phyloP scores from a whole-genome alignment of 768 basidiomycete genomes.

The Strobilomyces echinocephalus region DNA sequence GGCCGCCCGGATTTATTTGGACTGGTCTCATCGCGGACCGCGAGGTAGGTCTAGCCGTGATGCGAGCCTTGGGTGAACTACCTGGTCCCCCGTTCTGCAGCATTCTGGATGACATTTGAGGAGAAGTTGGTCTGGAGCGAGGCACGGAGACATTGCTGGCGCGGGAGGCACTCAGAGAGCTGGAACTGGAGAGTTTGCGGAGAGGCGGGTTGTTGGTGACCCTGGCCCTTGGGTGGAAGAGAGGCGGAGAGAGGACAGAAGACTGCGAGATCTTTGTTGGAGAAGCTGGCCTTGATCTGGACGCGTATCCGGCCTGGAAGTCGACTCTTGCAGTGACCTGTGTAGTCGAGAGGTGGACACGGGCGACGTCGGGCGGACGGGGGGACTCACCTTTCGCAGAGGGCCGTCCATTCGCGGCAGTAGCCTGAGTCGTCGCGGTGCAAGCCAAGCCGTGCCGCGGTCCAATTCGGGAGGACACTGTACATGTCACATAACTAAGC shows the following conservation, averaged over 20 bases:
- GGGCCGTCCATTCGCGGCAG: conserved; percentile 39
- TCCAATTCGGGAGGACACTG: background rate
- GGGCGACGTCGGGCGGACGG: background rate
- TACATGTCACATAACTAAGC: background rate
- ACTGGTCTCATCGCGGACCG: conserved; percentile 11
- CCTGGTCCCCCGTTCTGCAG: conserved; percentile 30
- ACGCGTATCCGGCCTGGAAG: conserved; percentile 32
- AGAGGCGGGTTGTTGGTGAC: conserved; percentile 51
- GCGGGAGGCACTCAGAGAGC: conserved; percentile 12
- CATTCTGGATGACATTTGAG: conserved; percentile 35
- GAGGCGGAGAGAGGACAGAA: conserved; percentile 25
- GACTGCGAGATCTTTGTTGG: conserved; percentile 38
- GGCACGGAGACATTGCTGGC: conserved; percentile 33
- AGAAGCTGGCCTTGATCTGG: conserved; percentile 45
- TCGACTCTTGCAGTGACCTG: conserved; percentile 55
- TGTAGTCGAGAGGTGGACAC: conserved; percentile 12
- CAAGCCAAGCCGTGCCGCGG: conserved; percentile 6
- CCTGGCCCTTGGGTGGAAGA: conserved; percentile 53
- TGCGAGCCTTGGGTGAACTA: conserved; percentile 23
- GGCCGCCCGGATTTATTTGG: conserved; percentile 6
- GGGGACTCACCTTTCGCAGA: conserved; percentile 42
- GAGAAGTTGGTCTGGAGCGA: conserved; percentile 39
- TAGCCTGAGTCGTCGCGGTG: no score
- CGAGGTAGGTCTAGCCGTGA: conserved; percentile 30
- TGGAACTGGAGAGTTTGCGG: conserved; percentile 25